Evolutionary conservation across 345 rosid species (phyloP), one percentile per base, ranked within the genome.

Genomic region (Pistacia vera): DNA sequence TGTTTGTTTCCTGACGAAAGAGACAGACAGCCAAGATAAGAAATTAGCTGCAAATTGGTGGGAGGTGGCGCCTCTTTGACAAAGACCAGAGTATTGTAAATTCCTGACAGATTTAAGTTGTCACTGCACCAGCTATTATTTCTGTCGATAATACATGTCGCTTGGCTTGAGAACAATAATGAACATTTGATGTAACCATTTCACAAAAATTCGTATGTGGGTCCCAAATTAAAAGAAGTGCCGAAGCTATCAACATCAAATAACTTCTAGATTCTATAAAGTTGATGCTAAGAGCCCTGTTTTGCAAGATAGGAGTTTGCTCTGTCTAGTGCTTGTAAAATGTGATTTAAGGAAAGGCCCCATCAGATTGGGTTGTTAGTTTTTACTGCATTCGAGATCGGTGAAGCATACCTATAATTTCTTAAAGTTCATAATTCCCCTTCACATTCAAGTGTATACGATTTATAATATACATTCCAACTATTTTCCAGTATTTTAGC

Each of bases 401-500:
- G 55, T 4, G 82, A 41, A 41, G 46, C 46, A 41, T 41, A 4
- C 8, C 8, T 41, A 6, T 4, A 36, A 28, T 28, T 36, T 4
- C 41, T 36, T 36, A 36, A 3, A 36, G 41, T 36, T 36, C 5
- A 36, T 36, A 36, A 36, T 4, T 36, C 41, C 41, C 41, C 41
- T 0, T 1, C 41, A 36, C 41, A 36, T 36, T 36, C 41, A 3
- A 36, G 41, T 6, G 52, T 49, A 49, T 49, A n/a, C n/a, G 52
- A 8, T 49, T 49, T 49, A 3, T 54, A 13, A 25, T 13, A 9
- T 17, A 4, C 30, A 56, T 38, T 30, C 9, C 30, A 3, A 51
- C 9, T 8, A 3, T 71, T n/a, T 2, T 61, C 52, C 73, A 77
- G 83, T 80, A 36, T 83, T 83, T 79, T n/a, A 83, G 36, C 70